Evolutionary conservation across 2,329 filamentous ascomycete species (phyloP).

Genomic region (Colletotrichum sidae): DNA sequence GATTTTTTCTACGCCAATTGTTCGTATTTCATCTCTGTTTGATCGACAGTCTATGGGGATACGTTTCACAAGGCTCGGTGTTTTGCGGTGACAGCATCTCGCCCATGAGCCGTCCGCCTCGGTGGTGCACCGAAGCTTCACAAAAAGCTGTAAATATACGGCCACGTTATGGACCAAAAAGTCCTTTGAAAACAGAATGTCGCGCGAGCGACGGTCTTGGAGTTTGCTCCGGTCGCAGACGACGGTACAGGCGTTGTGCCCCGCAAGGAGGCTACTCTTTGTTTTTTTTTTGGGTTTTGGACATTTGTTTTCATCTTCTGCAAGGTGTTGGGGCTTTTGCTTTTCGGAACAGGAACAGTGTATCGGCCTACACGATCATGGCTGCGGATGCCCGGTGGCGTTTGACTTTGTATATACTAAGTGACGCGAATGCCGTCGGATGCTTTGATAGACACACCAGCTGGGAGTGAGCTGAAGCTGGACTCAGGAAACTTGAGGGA

Average conservation of each 20-base stretch:
- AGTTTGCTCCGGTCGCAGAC: conserved; percentile 10
- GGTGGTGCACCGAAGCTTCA: conserved; percentile 22
- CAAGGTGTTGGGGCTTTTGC: conserved; percentile 33
- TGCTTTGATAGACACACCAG: too few species aligned
- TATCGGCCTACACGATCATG: background rate
- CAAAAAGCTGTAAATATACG: conserved; percentile 31
- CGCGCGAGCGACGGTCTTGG: conserved; percentile 7
- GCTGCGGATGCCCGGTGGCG: too few species aligned
- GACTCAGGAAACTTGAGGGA: too few species aligned
- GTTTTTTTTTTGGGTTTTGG: background rate
- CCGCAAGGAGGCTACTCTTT: conserved; percentile 22
- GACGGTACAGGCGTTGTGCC: conserved; percentile 25
- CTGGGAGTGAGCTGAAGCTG: too few species aligned
- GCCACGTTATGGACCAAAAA: conserved; percentile 31
- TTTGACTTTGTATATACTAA: too few species aligned
- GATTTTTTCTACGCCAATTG: background rate
- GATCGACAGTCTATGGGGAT: conserved; percentile 25
- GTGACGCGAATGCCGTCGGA: too few species aligned
- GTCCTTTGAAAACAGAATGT: conserved; percentile 18
- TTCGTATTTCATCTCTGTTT: conserved; percentile 4
- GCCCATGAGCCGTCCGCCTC: conserved; percentile 21
- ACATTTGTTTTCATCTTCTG: conserved; percentile 6
- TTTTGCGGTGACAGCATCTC: conserved; percentile 35
- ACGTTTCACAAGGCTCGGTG: conserved; percentile 32
- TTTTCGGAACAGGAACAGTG: background rate